phyloP scores from a whole-genome alignment of 1,284 basidiomycete genomes.

The Ceratobasidium sp. region DNA sequence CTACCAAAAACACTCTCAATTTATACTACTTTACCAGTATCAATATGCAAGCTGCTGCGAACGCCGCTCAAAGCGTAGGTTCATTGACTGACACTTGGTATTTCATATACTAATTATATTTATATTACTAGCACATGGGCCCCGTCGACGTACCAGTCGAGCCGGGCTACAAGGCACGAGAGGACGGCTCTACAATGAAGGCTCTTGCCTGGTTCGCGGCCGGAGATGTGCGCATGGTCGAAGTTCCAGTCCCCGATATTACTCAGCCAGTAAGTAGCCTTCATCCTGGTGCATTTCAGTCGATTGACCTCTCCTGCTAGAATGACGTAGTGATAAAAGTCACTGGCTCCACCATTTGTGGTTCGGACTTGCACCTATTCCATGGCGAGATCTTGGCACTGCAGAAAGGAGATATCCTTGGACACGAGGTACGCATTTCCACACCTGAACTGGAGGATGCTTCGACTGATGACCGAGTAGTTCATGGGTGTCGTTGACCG shows the following conservation, averaged over 20 bases:
- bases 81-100: background rate
- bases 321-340: conserved; percentile 77
- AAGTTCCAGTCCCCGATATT: conserved; percentile 75
- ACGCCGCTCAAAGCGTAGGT: conserved; percentile 58
- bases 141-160: conserved; percentile 61
- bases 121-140: conserved; percentile 59
- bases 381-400: conserved; percentile 68
- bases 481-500: conserved; percentile 79
- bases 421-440: conserved; percentile 68
- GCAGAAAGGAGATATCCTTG: conserved; percentile 80
- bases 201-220: conserved; percentile 78
- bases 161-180: conserved; percentile 65
- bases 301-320: conserved; percentile 20
- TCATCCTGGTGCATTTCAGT: no score
- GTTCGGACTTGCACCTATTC: conserved; percentile 73
- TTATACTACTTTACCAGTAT: background rate
- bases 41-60: conserved; percentile 60
- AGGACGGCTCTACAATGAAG: conserved; percentile 71
- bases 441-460: background rate
- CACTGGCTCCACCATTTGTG: conserved; percentile 79
- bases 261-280: conserved; percentile 62
- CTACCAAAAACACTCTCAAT: conserved; percentile 34
- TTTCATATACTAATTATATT: background rate
- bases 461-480: conserved; percentile 53
- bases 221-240: conserved; percentile 66